Base-by-base conservation (phyloP, 768 basidiomycete species). In the Boletus rubropictus region DNA sequence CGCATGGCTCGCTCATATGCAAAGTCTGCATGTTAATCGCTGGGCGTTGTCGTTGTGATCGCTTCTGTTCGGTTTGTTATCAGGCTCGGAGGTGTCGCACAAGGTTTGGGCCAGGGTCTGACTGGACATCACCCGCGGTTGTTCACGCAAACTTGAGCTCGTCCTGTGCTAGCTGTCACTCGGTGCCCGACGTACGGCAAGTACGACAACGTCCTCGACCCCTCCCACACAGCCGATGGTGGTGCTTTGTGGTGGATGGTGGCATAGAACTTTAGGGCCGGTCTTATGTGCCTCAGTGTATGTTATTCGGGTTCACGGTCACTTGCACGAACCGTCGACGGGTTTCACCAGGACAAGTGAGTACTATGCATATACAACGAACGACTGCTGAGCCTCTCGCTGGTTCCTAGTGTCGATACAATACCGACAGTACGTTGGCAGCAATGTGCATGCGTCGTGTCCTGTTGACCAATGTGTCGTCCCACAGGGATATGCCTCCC, bases 401-500 rank as follows among this genome's bases (percentile, higher is more conserved):
- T 5, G 27, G 44, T 42, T 11, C 21, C 55, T 43, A 55, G 53
- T 64, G 63, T 62, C 59, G 28, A 49, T 59, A 49, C 51, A 48
- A 22, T 63, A 61, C 55, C 51, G 51, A 55, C 66, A 65, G 62
- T 66, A 48, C 27, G 60, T 60, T 9, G 33, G 32, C 24, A n/a
- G 24, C 32, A 36, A 49, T 56, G 33, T 54, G 50, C 25, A n/a
- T 40, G 38, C 12, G 42, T 46, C 35, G 34, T 51, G 18, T 35
- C 42, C 28, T 28, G 41, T 31, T 55, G 40, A 56, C 49, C 36
- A 31, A 20, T 39, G 25, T 20, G 46, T 42, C 38, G 15, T 54
- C 49, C 56, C 46, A 49, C 69, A 96, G 94, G 70, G 95, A 99
- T 63, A 86, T 99, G 82, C 95, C 95, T 58, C 95, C 95, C 34